A percentile compares a stretch with the other conserved stretches of the same genome.
Conservation (phyloP, 768 basidiomycete species). For the Pisolithus orientalis region DNA sequence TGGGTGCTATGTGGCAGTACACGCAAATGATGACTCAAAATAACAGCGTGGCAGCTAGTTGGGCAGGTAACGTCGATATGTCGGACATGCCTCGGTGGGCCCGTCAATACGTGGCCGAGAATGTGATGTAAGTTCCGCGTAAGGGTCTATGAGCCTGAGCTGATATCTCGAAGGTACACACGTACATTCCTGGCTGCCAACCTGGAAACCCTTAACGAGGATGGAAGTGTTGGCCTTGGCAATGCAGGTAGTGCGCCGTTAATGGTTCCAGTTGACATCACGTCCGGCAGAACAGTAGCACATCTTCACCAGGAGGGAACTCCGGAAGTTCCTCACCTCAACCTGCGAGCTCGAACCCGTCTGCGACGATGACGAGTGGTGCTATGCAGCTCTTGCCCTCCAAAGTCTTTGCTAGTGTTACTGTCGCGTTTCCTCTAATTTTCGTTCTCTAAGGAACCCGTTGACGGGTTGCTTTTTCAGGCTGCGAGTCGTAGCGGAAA, state of each 20-base stretch:
- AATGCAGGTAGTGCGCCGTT: conserved; percentile 38
- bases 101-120: conserved; percentile 44
- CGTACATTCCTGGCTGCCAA: conserved; percentile 41
- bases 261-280: conserved; percentile 56
- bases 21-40: conserved; percentile 40
- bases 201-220: conserved; percentile 42
- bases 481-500: too few species aligned
- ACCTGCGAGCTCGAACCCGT: conserved; percentile 10
- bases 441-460: conserved; percentile 1
- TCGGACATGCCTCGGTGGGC: conserved; percentile 33
- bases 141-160: conserved; percentile 1
- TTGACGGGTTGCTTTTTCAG: too few species aligned
- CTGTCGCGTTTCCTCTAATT: conserved; percentile 37
- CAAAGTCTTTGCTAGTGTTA: conserved; percentile 43
- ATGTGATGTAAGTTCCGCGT: conserved; percentile 36
- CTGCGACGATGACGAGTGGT: conserved; percentile 28
- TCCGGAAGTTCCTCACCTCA: conserved; percentile 19
- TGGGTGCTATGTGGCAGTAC: conserved; percentile 52
- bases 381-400: conserved; percentile 43
- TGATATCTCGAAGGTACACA: conserved; percentile 25
- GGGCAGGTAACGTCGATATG: neutral
- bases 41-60: conserved; percentile 19
- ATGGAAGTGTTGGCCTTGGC: conserved; percentile 49
- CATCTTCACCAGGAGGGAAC: conserved; percentile 21
- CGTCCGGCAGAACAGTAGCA: conserved; percentile 27